Evolutionary conservation across 768 basidiomycete species (phyloP).

Genomic region (Calocera viscosa): DNA sequence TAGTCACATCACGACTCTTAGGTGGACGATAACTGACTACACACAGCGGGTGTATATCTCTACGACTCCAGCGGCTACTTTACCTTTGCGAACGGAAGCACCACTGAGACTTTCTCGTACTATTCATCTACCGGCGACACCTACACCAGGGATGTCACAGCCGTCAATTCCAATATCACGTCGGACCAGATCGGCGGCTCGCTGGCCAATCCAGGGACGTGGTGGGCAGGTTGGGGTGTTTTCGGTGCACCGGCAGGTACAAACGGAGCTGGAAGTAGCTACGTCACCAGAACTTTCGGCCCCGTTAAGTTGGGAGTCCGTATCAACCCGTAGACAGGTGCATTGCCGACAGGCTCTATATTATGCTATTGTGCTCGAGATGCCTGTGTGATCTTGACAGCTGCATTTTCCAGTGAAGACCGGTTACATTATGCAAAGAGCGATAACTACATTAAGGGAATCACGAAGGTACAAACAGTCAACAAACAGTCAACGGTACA

Average conservation of each 20-base stretch:
- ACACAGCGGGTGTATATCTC: slow-evolving; percentile 5
- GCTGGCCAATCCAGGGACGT: slow-evolving; percentile 23
- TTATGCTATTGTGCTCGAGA: too few species aligned
- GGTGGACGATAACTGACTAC: background rate
- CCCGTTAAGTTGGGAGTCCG: background rate
- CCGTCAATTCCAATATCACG: slow-evolving; percentile 48
- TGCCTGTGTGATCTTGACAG: too few species aligned
- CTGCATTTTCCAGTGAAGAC: too few species aligned
- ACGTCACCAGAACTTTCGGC: background rate
- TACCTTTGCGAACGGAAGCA: slow-evolving; percentile 50
- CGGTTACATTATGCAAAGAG: background rate
- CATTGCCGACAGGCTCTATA: too few species aligned
- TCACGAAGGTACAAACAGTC: background rate
- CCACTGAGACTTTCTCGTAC: slow-evolving; percentile 54
- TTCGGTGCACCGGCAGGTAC: background rate
- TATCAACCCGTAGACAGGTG: background rate
- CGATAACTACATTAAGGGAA: background rate
- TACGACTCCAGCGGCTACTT: background rate
- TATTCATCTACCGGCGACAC: slow-evolving; percentile 48
- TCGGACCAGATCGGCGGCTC: slow-evolving; percentile 46
- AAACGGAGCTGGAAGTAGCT: background rate
- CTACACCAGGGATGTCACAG: slow-evolving; percentile 46
- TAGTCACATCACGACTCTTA: slow-evolving; percentile 17
- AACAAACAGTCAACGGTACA: background rate
- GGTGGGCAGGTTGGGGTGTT: background rate